These are phyloP conservation scores for Cystofilobasidium ferigula DNA, from an alignment of 768 basidiomycete species.

Conservation along the genomic window DNA sequence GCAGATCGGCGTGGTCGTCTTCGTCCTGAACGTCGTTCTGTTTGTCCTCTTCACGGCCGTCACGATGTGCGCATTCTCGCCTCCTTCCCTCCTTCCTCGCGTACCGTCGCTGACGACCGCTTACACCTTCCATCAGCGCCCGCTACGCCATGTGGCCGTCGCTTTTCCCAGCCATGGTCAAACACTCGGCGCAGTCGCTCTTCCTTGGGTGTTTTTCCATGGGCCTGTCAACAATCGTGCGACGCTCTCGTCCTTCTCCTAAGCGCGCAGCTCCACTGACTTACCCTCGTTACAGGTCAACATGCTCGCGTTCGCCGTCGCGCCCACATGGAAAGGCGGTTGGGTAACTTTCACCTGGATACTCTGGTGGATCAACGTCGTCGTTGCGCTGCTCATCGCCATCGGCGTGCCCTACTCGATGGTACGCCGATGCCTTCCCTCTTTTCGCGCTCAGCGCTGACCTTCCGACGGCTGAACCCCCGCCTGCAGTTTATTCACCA, in stretches of 20 bases:
- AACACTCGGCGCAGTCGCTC: slow-evolving; percentile 47
- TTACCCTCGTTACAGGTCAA: too few species aligned
- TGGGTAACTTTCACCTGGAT: slow-evolving; percentile 7
- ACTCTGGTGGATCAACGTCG: slow-evolving; percentile 20
- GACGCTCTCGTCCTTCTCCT: too few species aligned
- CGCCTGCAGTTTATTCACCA: slow-evolving; percentile 45
- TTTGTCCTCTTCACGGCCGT: slow-evolving; percentile 47
- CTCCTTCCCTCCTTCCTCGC: too few species aligned
- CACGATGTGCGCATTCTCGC: slow-evolving; percentile 35
- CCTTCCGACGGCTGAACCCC: neutral
- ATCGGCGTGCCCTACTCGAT: slow-evolving; percentile 7
- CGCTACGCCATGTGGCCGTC: slow-evolving; percentile 51
- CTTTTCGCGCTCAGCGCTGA: neutral
- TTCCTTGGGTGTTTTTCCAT: slow-evolving; percentile 49
- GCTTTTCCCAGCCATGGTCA: slow-evolving; percentile 46
- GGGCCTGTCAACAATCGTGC: slow-evolving; percentile 52
- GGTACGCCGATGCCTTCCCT: neutral
- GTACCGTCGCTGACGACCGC: too few species aligned
- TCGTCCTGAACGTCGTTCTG: slow-evolving; percentile 33
- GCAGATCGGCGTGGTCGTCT: slow-evolving; percentile 4
- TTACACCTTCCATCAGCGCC: slow-evolving; percentile 29
- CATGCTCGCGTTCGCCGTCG: slow-evolving; percentile 1
- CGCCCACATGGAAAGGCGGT: neutral
- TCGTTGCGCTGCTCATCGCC: slow-evolving; percentile 1
- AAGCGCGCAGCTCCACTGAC: neutral